phyloP scores from a whole-genome alignment of 2,329 filamentous ascomycete species.

The Thielaviopsis euricoi region DNA sequence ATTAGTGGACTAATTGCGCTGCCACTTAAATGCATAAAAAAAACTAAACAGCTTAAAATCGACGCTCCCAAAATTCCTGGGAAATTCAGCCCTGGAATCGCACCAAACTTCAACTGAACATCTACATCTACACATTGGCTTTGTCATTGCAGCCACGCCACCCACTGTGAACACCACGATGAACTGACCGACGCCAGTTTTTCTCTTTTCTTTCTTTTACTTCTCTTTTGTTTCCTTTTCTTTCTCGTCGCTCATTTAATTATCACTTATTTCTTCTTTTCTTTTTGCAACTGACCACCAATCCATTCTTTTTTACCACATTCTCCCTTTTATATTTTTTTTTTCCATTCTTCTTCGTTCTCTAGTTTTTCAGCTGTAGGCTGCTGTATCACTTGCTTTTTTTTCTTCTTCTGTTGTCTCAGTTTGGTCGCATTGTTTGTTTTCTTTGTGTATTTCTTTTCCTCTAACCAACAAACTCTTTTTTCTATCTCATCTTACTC shows the following conservation, averaged over 20 bases:
- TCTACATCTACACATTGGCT: too few species aligned
- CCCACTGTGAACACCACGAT: too few species aligned
- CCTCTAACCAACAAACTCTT: too few species aligned
- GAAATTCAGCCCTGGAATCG: too few species aligned
- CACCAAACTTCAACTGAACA: too few species aligned
- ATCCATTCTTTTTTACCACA: neutral
- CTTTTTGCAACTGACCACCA: neutral
- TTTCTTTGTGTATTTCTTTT: neutral
- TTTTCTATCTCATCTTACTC: neutral
- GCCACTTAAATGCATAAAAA: too few species aligned
- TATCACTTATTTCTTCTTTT: neutral
- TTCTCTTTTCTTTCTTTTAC: neutral
- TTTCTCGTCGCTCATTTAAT: neutral
- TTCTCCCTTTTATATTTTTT: neutral
- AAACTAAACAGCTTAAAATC: too few species aligned
- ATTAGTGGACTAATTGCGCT: neutral
- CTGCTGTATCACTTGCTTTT: too few species aligned
- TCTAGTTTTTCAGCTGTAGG: too few species aligned
- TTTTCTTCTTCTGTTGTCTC: too few species aligned
- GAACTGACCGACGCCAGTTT: neutral
- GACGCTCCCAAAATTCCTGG: too few species aligned
- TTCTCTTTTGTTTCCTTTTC: neutral
- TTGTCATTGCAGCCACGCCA: too few species aligned
- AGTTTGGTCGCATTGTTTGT: neutral
- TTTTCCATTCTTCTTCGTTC: neutral